Base-by-base conservation (phyloP, 2,329 filamentous ascomycete genomes). In the Mycosphaerella sp. region DNA sequence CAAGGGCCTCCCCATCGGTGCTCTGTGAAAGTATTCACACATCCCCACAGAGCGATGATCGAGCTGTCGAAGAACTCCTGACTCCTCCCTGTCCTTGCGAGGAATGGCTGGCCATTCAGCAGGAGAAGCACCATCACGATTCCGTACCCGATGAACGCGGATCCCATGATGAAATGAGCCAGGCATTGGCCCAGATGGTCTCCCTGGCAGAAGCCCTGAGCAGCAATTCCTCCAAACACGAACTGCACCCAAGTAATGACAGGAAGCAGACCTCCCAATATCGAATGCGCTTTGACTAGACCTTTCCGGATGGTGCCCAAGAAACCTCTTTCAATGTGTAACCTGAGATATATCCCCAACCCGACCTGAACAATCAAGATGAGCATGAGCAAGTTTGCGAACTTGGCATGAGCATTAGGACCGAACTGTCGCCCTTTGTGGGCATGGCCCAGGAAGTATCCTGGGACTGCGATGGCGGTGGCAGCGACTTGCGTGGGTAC, bases 101-200 rank as follows among this genome's bases (percentile, higher is more conserved):
- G 73, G 89, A 89, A 96, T 28, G 82, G 72, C 70, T 97, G 93
- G 12, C 93, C 93, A 36, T 93, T 89, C 6, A 96, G 74, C 30
- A 97, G 79, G 16, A 96, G 73, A 16, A 97, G 85, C 2, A 87
- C 90, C 59, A 98, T 78, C 34, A 95, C 68, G 49, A 96, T 86
- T 25, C 88, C 93, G 64, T 98, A 98, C 27, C 80, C 93, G 61
- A 98, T 91, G 67, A 98, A 98, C 1, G 91, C 90, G 60, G 87
- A 86, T 40, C 93, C 93, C 93, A 98, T 98, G 70, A 97, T 98
- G 70, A 97, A 98, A 70, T 98, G 93, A 1, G 93, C 93, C 37
- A 87, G 73, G 70, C 93, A 98, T 70, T 98, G 93, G 28, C 90
- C 91, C 1, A 89, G 69, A 66, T 98, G 91, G 52, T 97, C 90